Base-by-base conservation (phyloP, 306 rosid species). In the Citrullus mucosospermus region DNA sequence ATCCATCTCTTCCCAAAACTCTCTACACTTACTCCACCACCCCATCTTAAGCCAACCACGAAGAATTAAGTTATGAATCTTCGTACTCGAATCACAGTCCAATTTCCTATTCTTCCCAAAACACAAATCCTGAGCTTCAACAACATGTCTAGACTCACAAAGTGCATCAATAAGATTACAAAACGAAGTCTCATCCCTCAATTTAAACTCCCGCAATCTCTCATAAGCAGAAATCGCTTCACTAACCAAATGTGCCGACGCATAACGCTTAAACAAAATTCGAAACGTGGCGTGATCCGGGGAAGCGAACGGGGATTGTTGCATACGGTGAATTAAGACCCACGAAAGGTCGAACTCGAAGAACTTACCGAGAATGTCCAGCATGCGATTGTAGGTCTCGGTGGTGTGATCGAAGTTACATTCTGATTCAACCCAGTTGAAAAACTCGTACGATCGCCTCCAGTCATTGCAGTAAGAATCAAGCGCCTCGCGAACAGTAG, bases 1-100 rank as follows among this genome's bases (percentile, higher is more conserved):
- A 74, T 94, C 98, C 96, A 94, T 94, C 84, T 89, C 97, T 44
- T 88, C 91, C 98, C 97, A 94, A 50, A 90, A 89, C 68, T 92
- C 98, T 67, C 91, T 79, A 62, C 98, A 93, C 79, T 88, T 93
- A 32, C 94, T 76, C 94, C 93, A 94, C 96, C 96, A 94, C 36
- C 91, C 94, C 84, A 94, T 79, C 75, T 88, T 92, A 41, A 32
- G 84, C 96, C 94, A 94, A 32, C 95, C 98, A 0, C 93, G 93
- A 82, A 92, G 92, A 81, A 94, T 81, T 83, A 92, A 87, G 79
- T 94, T 94, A 76, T 80, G 83, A 14, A 88, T 54, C 82, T 94
- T 94, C 22, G 94, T 85, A 76, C 78, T 85, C 5, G 50, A 77
- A 18, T 60, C 78, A 57, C 78, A 41, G 38, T 62, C 61, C 34